A percentile compares a stretch with the other conserved stretches of the same genome.
phyloP scores from a whole-genome alignment of 345 rosid species.

The Melaleuca quinquenervia region DNA sequence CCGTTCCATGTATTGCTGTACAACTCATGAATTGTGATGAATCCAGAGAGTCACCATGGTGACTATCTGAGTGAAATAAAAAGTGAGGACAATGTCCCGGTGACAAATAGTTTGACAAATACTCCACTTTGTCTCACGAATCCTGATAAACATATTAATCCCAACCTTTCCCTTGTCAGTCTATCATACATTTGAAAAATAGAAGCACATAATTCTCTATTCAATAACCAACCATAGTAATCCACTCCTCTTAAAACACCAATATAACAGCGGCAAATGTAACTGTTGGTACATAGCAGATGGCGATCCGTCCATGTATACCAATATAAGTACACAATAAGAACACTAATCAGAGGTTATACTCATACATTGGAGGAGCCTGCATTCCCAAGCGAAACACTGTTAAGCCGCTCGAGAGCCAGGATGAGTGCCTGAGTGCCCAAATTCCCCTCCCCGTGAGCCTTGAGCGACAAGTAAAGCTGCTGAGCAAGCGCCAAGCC shows the following conservation, averaged over 20 bases:
- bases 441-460: slow-evolving; percentile 69
- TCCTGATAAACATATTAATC: not conserved
- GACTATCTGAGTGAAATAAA: not conserved
- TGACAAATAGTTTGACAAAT: not conserved
- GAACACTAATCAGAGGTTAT: not conserved
- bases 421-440: slow-evolving; percentile 75
- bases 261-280: not conserved
- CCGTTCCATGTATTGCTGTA: not conserved
- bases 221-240: not conserved
- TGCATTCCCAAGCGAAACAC: slow-evolving; percentile 26
- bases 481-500: slow-evolving; percentile 83
- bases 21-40: not conserved
- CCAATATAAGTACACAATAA: not conserved
- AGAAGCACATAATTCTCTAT: not conserved
- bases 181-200: not conserved
- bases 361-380: not conserved
- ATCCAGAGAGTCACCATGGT: not conserved
- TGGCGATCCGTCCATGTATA: not conserved
- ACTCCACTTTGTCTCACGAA: not conserved
- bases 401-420: slow-evolving; percentile 77
- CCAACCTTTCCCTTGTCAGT: not conserved
- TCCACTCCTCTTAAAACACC: not conserved
- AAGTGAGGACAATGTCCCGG: not conserved
- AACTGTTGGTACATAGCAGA: not conserved
- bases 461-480: slow-evolving; percentile 84